Evolutionary conservation across 2,329 filamentous ascomycete species (phyloP).

Genomic region (Catunica adiposa): DNA sequence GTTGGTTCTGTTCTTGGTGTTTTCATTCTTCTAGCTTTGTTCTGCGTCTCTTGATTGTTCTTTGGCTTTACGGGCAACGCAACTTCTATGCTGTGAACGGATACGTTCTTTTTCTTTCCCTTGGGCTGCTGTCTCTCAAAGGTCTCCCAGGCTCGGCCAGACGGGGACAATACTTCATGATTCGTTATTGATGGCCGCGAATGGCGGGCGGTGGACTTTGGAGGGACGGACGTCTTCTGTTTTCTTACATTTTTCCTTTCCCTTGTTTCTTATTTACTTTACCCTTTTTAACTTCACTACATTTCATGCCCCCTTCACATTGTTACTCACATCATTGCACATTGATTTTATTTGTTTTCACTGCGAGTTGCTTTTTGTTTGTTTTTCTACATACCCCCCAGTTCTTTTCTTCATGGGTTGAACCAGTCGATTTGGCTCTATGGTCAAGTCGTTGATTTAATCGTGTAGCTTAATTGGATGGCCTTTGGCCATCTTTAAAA

Average conservation of each 20-base stretch:
- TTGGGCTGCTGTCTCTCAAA: conserved; percentile 7
- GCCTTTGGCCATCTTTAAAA: background rate
- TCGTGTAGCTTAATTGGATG: background rate
- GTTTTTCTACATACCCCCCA: conserved; percentile 8
- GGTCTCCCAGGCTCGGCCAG: too few species aligned
- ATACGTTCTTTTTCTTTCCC: background rate
- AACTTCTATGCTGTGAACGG: conserved; percentile 1
- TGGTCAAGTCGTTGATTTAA: background rate
- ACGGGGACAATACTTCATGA: too few species aligned
- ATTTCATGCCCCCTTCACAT: conserved; percentile 13
- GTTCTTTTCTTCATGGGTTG: background rate
- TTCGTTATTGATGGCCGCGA: conserved; percentile 15
- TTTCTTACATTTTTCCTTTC: conserved; percentile 5
- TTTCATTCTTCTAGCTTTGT: background rate
- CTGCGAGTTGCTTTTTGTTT: too few species aligned
- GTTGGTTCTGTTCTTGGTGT: conserved; percentile 6
- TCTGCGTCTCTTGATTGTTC: background rate
- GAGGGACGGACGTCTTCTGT: background rate
- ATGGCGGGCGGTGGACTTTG: background rate
- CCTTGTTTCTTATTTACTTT: conserved; percentile 4
- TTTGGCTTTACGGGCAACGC: background rate
- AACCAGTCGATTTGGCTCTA: background rate
- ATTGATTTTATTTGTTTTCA: conserved; percentile 2
- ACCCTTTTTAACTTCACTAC: conserved; percentile 13
- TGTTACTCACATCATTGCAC: conserved; percentile 1